Evolutionary conservation across 2,329 filamentous ascomycete species (phyloP).

Genomic region (Diplodia intermedia): DNA sequence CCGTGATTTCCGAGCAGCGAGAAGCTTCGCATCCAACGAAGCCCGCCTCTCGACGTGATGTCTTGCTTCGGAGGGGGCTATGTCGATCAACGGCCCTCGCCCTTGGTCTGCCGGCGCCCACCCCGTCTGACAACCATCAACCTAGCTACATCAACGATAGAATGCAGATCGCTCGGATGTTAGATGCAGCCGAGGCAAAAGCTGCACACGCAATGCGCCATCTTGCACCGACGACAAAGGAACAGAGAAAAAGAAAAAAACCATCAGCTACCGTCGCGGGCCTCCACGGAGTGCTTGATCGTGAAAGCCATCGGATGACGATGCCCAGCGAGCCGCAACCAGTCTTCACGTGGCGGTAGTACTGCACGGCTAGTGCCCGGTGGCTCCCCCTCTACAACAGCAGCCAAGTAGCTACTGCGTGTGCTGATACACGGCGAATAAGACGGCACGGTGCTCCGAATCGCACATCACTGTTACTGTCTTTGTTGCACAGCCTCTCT

Average conservation of each 20-base stretch:
- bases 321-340: background rate
- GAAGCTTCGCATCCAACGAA: background rate
- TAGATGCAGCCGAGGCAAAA: background rate
- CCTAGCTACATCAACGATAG: background rate
- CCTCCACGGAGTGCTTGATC: background rate
- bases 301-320: background rate
- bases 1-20: background rate
- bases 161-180: background rate
- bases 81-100: background rate
- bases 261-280: background rate
- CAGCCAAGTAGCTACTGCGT: slow-evolving; percentile 1
- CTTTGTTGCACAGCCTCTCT: slow-evolving; percentile 16
- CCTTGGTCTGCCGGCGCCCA: background rate
- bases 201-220: background rate
- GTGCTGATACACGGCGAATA: background rate
- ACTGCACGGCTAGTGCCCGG: background rate
- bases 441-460: background rate
- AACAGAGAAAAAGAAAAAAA: background rate
- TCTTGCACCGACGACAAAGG: background rate
- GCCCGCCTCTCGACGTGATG: background rate
- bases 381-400: background rate
- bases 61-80: background rate
- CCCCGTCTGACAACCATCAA: background rate
- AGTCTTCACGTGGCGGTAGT: background rate
- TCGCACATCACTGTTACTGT: slow-evolving; percentile 11